A percentile compares a stretch with the other conserved stretches of the same genome.
Conservation (phyloP, 2,329 filamentous ascomycete species). For the Moelleriella libera region DNA sequence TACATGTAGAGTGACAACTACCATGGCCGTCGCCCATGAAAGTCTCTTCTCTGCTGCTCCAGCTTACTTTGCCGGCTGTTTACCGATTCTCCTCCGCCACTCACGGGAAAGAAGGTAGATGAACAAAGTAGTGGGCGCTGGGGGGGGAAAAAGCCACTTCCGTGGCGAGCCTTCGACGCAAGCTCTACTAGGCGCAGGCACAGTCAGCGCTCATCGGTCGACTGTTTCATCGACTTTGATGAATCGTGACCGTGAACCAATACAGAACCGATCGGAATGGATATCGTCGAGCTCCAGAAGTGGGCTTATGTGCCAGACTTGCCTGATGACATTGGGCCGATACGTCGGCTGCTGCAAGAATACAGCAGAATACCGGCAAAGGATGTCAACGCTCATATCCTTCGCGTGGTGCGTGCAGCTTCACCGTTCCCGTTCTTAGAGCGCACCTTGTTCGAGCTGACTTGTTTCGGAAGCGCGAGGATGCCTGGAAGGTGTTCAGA, state of each 20-base stretch:
- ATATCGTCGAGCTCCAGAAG: conserved; percentile 17
- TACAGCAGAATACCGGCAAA: conserved; percentile 22
- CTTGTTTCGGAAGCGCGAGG: conserved; percentile 22
- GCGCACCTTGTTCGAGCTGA: neutral
- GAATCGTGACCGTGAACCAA: no score
- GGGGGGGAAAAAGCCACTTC: no score
- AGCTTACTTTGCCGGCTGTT: no score
- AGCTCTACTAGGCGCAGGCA: no score
- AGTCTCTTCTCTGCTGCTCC: no score
- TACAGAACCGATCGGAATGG: conserved; percentile 11
- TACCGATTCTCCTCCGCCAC: no score
- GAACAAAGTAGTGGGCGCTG: no score
- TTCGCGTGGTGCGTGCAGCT: conserved; percentile 13
- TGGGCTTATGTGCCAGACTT: conserved; percentile 23
- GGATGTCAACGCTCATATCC: conserved; percentile 21
- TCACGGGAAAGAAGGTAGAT: no score
- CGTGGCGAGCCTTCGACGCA: no score
- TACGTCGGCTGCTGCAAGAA: conserved; percentile 19
- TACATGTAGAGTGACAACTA: no score
- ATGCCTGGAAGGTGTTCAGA: conserved; percentile 28
- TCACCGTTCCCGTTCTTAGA: neutral
- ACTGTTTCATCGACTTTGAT: neutral
- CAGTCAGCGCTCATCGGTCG: neutral
- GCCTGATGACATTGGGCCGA: conserved; percentile 20
- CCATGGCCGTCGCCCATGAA: no score